Evolutionary conservation across 2,329 filamentous ascomycete species (phyloP), one percentile per base, ranked within the genome.

Genomic region (Phaeosphaeriaceae sp.): DNA sequence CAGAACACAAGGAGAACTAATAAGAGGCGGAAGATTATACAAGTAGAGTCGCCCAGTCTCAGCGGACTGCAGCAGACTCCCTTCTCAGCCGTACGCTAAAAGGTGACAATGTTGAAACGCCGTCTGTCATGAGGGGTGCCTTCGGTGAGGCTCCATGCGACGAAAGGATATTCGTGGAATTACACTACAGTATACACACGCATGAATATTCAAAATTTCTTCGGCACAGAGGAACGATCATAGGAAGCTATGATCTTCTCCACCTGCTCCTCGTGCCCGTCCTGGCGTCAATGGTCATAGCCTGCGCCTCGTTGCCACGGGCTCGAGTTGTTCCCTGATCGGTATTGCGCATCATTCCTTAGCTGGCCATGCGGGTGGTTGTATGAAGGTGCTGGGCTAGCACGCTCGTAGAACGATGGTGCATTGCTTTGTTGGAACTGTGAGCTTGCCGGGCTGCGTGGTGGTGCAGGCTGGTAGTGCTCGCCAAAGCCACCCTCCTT

Each of bases 301-400:
- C 87, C 87, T 31, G 87, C 87, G 45, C 87, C 87, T 72, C 87
- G 78, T 76, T 89, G 86, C 87, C 87, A 89, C 53, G 86, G 86
- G 76, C 85, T 88, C 40, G 83, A 74, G 70, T 82, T 87, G 69
- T 85, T 84, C 64, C 83, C 80, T 61, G 79, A 68, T 60, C 83
- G 76, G 67, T 78, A 75, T n/a, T 71, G 61, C 41, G 56, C 56
- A 31, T 76, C 76, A 42, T 70, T 74, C 40, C 69, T 48, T 40
- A 41, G 24, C 10, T 50, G 15, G 19, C 33, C 17, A 5, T 47
- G 45, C 50, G 80, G 79, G 47, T 75, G 72, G 71, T 65, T 69
- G 60, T 78, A 76, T 19, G 70, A 70, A n/a, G 64, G 62, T 42
- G 56, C 64, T 17, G 68, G 66, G 49, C 74, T 75, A 53, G 70